Percentiles rank a stretch among this genome's conserved stretches.
Evolutionary conservation across 1,284 basidiomycete genomes (phyloP).

Genomic region (Apiotrichum laibachii): DNA sequence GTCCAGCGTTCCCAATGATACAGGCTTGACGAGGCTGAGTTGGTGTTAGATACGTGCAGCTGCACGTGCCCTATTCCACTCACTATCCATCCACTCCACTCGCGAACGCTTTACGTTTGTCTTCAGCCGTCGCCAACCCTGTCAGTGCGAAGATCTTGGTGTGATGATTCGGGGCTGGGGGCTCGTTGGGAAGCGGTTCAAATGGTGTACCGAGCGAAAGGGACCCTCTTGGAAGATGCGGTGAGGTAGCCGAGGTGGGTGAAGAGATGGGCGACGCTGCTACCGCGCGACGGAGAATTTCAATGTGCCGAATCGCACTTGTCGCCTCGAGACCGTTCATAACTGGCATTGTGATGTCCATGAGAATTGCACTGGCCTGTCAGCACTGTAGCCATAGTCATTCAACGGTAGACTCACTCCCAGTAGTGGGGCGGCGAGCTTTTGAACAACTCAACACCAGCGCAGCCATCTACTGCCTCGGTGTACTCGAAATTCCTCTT

Average conservation of each 20-base stretch:
- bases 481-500: conserved; percentile 69
- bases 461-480: conserved; percentile 56
- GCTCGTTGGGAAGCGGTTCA: not conserved
- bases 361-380: conserved; percentile 65
- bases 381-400: not conserved
- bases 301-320: conserved; percentile 73
- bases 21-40: conserved; percentile 73
- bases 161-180: conserved; percentile 10
- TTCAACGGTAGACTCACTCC: conserved; percentile 56
- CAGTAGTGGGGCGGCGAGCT: conserved; percentile 28
- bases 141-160: conserved; percentile 82
- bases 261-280: not conserved
- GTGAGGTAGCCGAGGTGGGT: not conserved
- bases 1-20: conserved; percentile 80
- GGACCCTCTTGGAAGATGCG: not conserved
- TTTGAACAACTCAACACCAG: conserved; percentile 15
- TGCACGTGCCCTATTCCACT: conserved; percentile 6
- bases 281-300: conserved; percentile 55
- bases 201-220: not conserved
- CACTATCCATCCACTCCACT: conserved; percentile 87
- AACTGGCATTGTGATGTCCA: conserved; percentile 90
- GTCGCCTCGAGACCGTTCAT: conserved; percentile 87
- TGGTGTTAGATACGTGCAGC: conserved; percentile 32
- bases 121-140: conserved; percentile 85
- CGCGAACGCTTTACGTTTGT: conserved; percentile 84